Evolutionary conservation across 805 yeast genomes (phyloP), one percentile per base, ranked within the genome.

Genomic region (Candida maris): DNA sequence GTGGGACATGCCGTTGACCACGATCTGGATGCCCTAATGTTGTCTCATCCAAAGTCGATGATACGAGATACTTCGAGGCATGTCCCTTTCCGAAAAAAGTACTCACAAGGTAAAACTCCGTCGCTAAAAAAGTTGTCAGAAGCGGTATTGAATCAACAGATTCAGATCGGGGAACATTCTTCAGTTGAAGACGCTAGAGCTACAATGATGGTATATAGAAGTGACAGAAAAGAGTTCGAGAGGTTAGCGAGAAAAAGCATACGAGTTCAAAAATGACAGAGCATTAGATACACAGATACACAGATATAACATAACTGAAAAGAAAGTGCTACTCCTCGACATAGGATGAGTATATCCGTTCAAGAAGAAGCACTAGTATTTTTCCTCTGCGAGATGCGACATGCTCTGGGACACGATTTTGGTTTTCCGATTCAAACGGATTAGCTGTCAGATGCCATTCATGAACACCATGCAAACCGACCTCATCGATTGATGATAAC

Each of bases 141-240:
- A 41, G 79, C 75, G 48, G 64, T 81, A 10, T 56, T 86, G 24
- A 67, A 72, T 1, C 37, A 72, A 2, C 79, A 75, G 7, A 85
- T 88, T 39, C 96, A 88, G 58, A 64, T 63, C 0, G 86, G 81
- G 1, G 71, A 77, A 42, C 96, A 89, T 63, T 82, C 93, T 3
- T 85, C 96, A 0, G 85, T 88, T 1, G 95, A 86, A 54, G 97
- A 88, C 64, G 95, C 96, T 0, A 75, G 76, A 51, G 89, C 89
- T 1, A 79, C 96, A 0, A 89, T 88, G 95, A 57, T 80, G 41
- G 59, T 88, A n/a, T 88, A 78, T 53, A 71, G 84, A 42, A 53
- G 73, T 35, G 72, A 75, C 44, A 80, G 75, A 52, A 67, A 64
- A 35, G 85, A 75, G 35, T 80, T 85, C 51, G 93, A 81, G 46